Evolutionary conservation across 1,284 basidiomycete genomes (phyloP).

Genomic region (Ceratobasidium sp.): DNA sequence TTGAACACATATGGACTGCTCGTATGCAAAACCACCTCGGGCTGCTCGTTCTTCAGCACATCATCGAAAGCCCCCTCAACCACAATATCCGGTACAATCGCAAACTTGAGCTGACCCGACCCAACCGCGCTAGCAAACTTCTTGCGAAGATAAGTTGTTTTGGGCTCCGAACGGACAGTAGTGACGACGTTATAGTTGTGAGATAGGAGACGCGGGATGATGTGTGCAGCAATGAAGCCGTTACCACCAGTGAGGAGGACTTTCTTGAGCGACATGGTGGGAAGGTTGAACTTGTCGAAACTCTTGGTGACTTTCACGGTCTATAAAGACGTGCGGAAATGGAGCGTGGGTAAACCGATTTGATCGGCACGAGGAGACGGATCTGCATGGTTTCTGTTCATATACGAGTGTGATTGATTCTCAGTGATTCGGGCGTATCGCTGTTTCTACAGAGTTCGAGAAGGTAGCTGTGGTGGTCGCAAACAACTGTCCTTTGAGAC

Average conservation of each 20-base stretch:
- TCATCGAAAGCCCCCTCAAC: slow-evolving; percentile 49
- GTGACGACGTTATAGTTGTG: slow-evolving; percentile 30
- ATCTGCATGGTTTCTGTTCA: neutral
- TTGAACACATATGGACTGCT: slow-evolving; percentile 44
- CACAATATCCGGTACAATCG: slow-evolving; percentile 48
- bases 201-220: slow-evolving; percentile 32
- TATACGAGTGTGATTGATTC: neutral
- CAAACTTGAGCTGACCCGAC: slow-evolving; percentile 38
- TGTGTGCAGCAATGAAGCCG: slow-evolving; percentile 47
- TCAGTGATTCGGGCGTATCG: too few relatives aligned
- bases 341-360: neutral
- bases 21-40: slow-evolving; percentile 48
- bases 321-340: neutral
- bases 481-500: too few relatives aligned
- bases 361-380: slow-evolving; percentile 37
- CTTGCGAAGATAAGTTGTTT: slow-evolving; percentile 41
- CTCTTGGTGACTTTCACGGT: neutral
- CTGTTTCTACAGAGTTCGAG: too few relatives aligned
- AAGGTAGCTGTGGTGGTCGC: too few relatives aligned
- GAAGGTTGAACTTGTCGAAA: slow-evolving; percentile 45
- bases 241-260: slow-evolving; percentile 47
- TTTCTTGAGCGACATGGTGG: neutral
- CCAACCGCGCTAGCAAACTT: slow-evolving; percentile 39
- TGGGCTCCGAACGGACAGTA: slow-evolving; percentile 43
- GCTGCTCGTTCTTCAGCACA: slow-evolving; percentile 41